phyloP scores from a whole-genome alignment of 2,329 filamentous ascomycete genomes.

The Botryosphaeria dothidea region DNA sequence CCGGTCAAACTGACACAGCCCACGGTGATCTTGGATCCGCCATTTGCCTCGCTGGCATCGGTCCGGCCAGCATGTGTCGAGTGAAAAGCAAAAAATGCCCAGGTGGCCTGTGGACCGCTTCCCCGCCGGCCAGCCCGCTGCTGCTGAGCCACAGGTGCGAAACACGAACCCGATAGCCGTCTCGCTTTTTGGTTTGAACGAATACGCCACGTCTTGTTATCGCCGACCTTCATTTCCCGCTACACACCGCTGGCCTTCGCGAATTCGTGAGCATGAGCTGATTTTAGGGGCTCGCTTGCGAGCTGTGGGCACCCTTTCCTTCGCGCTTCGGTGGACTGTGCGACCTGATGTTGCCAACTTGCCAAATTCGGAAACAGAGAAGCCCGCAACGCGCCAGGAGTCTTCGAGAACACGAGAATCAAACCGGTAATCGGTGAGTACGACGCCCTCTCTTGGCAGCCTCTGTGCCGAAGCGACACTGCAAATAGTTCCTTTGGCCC shows the following conservation, averaged over 20 bases:
- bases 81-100: not conserved
- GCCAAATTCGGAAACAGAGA: not conserved
- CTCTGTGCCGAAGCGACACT: too few relatives aligned
- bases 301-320: not conserved
- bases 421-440: not conserved
- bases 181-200: not conserved
- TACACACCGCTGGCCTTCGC: not conserved
- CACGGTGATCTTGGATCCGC: not conserved
- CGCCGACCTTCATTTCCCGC: not conserved
- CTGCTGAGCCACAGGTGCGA: not conserved
- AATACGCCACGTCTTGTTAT: not conserved
- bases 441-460: too few relatives aligned
- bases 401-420: not conserved
- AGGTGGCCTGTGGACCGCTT: not conserved
- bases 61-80: not conserved
- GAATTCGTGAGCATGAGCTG: not conserved
- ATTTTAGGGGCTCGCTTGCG: not conserved
- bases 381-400: not conserved
- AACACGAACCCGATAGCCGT: not conserved
- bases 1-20: not conserved
- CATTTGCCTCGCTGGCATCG: not conserved
- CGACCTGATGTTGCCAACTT: not conserved
- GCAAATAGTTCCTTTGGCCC: too few relatives aligned
- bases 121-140: not conserved
- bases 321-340: conserved; percentile 1